These are phyloP conservation scores for Annulohypoxylon nitens DNA, from an alignment of 495 filamentous ascomycete genomes.

Conservation along the genomic window DNA sequence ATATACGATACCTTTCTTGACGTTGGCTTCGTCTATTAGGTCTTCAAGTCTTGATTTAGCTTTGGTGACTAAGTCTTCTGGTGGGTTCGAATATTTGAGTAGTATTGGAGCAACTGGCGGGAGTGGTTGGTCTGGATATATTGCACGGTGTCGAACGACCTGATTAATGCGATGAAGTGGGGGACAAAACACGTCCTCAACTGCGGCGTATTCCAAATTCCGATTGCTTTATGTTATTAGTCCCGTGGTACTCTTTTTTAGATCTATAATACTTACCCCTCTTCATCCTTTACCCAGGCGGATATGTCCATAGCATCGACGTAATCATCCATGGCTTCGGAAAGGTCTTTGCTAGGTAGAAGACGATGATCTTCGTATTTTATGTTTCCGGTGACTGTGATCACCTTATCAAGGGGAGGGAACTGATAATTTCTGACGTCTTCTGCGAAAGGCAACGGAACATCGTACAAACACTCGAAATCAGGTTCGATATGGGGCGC, in stretches of 20 bases:
- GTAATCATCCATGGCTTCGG: slow-evolving; percentile 86
- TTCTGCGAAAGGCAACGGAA: slow-evolving; percentile 94
- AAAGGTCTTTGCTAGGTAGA: slow-evolving; percentile 80
- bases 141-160: slow-evolving; percentile 83
- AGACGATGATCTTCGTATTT: slow-evolving; percentile 84
- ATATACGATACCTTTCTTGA: slow-evolving; percentile 80
- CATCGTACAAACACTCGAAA: slow-evolving; percentile 89
- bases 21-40: slow-evolving; percentile 76
- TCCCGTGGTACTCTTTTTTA: background rate
- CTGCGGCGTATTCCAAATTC: slow-evolving; percentile 74
- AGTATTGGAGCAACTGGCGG: slow-evolving; percentile 76
- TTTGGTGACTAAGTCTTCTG: slow-evolving; percentile 71
- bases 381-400: slow-evolving; percentile 89
- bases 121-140: slow-evolving; percentile 76
- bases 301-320: slow-evolving; percentile 95
- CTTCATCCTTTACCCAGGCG: slow-evolving; percentile 67
- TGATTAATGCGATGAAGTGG: slow-evolving; percentile 89
- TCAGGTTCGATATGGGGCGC: slow-evolving; percentile 85
- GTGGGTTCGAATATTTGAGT: slow-evolving; percentile 79
- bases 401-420: slow-evolving; percentile 86
- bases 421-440: slow-evolving; percentile 91
- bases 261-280: slow-evolving; percentile 68
- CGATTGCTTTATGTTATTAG: slow-evolving; percentile 66
- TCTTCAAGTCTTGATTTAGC: slow-evolving; percentile 69
- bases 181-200: slow-evolving; percentile 93